Percentiles rank a stretch among this genome's conserved stretches.
phyloP scores from a whole-genome alignment of 202 grass and related monocot genomes.

The Panicum virgatum region DNA sequence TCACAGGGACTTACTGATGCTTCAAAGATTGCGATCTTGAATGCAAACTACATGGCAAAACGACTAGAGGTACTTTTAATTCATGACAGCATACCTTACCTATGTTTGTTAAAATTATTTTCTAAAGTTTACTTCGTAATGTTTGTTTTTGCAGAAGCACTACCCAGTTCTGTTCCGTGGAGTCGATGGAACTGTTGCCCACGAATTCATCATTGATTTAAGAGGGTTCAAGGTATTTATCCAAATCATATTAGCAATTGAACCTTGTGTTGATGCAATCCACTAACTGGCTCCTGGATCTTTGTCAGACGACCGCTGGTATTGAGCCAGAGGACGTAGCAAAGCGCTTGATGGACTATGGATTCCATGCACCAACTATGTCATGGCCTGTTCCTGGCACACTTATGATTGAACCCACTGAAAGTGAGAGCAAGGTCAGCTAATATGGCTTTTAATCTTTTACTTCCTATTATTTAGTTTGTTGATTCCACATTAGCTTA shows the following conservation, averaged over 20 bases:
- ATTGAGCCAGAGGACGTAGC: constrained; percentile 96
- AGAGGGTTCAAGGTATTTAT: constrained; percentile 90
- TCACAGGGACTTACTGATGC: constrained; percentile 88
- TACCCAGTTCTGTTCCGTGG: constrained; percentile 99
- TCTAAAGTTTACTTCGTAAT: constrained; percentile 20
- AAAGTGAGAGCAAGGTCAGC: constrained; percentile 97
- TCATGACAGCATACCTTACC: not conserved
- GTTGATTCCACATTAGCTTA: constrained; percentile 23
- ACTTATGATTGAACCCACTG: constrained; percentile 99
- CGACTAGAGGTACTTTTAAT: constrained; percentile 81
- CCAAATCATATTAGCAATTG: not conserved
- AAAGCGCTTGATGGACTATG: constrained; percentile 97
- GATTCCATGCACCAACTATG: constrained; percentile 97
- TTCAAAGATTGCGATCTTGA: constrained; percentile 97
- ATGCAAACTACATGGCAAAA: constrained; percentile 99
- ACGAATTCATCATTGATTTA: constrained; percentile 97
- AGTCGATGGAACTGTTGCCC: constrained; percentile 93
- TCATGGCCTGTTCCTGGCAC: constrained; percentile 99
- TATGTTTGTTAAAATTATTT: constrained; percentile 18
- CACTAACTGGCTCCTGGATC: constrained; percentile 22
- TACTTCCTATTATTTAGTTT: not conserved
- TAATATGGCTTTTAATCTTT: constrained; percentile 4
- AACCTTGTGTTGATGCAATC: constrained; percentile 8
- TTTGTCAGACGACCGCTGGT: constrained; percentile 72
- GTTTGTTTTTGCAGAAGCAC: constrained; percentile 71